Evolutionary conservation across 345 rosid genomes (phyloP), one percentile per base, ranked within the genome.

Genomic region (Microcos paniculata): DNA sequence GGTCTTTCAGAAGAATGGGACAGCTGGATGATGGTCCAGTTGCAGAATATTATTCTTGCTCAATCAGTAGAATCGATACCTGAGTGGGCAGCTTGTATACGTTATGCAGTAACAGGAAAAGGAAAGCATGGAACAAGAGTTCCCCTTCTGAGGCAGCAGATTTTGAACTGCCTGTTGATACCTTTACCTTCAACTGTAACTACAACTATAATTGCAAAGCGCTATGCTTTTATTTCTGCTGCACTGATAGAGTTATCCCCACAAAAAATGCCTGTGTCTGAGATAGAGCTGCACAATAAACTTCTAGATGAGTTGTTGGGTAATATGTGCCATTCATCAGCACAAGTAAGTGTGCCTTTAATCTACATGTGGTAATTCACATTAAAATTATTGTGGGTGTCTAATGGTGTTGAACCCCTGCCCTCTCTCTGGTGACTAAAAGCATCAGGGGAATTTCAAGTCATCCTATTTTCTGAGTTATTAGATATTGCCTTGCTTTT

Each of bases 101-200:
- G 99, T 73, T 96, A 96, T 83, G 96, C 99, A 66, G 99, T 93
- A 79, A 96, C 98, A 2, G 99, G 99, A 78, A 96, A 96, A 84
- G 98, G 99, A 72, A 96, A 93, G 84, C 79, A 84, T 79, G 99
- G 99, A 76, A 88, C 92, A 19, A 83, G 81, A 81, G 85, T 85
- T 84, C 98, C 99, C 74, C 77, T 88, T 82, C 74, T 96, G 81
- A 89, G 99, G 85, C 88, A 89, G 73, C 82, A 87, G 59, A 88
- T 96, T 83, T 87, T 96, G 84, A 92, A 93, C 51, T 92, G 97
- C 79, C 84, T 96, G 82, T 87, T 85, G 76, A 80, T 82, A 30
- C 94, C 99, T 77, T 83, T 96, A 75, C 96, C 99, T 80, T 84
- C 88, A 81, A 82, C 89, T 67, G 92, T 90, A 61, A 90, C 96